Conservation (phyloP, 2,329 filamentous ascomycete species). For the Penicillium sp. region DNA sequence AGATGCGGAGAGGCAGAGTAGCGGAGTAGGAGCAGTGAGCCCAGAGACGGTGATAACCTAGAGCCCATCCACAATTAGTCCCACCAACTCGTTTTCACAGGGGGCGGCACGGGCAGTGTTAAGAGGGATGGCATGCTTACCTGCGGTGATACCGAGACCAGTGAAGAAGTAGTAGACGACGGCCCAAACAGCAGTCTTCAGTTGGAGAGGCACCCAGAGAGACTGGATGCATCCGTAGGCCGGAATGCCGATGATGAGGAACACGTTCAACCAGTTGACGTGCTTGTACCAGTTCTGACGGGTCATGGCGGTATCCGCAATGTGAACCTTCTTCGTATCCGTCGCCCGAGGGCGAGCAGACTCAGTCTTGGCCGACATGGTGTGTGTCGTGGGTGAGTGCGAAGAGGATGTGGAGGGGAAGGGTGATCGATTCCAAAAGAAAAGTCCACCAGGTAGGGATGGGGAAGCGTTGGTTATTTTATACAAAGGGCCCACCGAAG, state of each 20-base stretch:
- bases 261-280: slow-evolving; percentile 87
- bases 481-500: slow-evolving; percentile 20
- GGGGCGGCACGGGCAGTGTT: too few relatives aligned
- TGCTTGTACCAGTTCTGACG: slow-evolving; percentile 83
- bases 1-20: slow-evolving; percentile 67
- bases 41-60: slow-evolving; percentile 76
- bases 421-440: neutral
- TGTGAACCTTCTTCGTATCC: slow-evolving; percentile 68
- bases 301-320: slow-evolving; percentile 75
- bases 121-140: slow-evolving; percentile 40
- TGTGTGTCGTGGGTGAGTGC: slow-evolving; percentile 11
- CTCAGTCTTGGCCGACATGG: slow-evolving; percentile 35
- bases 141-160: slow-evolving; percentile 71
- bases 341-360: slow-evolving; percentile 27
- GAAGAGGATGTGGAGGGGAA: slow-evolving; percentile 6
- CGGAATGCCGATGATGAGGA: slow-evolving; percentile 72
- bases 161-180: slow-evolving; percentile 79
- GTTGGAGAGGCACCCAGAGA: slow-evolving; percentile 69
- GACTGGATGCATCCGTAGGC: slow-evolving; percentile 65
- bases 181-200: slow-evolving; percentile 67
- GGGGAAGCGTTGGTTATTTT: slow-evolving; percentile 12
- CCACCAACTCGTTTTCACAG: neutral
- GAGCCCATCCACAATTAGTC: neutral
- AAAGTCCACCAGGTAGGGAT: slow-evolving; percentile 7
- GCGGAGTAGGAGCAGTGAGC: slow-evolving; percentile 80